Conservation (phyloP, 2,329 filamentous ascomycete genomes). For the Ophiobolus disseminans region DNA sequence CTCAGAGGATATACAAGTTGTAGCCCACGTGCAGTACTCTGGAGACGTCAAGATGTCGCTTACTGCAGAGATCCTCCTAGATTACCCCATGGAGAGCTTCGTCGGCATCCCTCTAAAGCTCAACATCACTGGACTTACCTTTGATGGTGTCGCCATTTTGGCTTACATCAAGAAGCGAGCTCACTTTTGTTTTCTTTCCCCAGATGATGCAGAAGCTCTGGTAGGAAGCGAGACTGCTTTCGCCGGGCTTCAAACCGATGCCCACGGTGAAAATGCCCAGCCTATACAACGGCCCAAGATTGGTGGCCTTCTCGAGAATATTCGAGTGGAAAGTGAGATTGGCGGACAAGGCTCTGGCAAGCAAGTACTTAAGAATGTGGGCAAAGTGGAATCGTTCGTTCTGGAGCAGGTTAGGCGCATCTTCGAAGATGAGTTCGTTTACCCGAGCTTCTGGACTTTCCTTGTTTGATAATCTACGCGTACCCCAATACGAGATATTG, state of each 20-base stretch:
- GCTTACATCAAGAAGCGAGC: conserved; percentile 88
- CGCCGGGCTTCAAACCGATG: conserved; percentile 35
- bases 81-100: conserved; percentile 98
- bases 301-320: conserved; percentile 86
- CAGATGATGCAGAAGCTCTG: conserved; percentile 81
- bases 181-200: conserved; percentile 93
- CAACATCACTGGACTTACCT: conserved; percentile 92
- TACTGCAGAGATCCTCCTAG: conserved; percentile 92
- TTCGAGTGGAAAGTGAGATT: conserved; percentile 96
- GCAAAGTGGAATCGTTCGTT: conserved; percentile 97
- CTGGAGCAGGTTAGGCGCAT: conserved; percentile 95
- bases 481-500: conserved; percentile 3
- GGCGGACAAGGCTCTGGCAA: conserved; percentile 89
- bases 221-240: conserved; percentile 55
- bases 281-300: conserved; percentile 55
- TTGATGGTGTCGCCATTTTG: conserved; percentile 91
- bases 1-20: conserved; percentile 88
- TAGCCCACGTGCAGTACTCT: conserved; percentile 87
- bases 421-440: conserved; percentile 98
- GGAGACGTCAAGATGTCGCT: conserved; percentile 87
- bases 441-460: conserved; percentile 98
- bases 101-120: conserved; percentile 93
- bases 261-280: conserved; percentile 33
- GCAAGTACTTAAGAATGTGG: conserved; percentile 96
- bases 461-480: conserved; percentile 65